These are phyloP conservation scores for Candida qinlingensis DNA, from an alignment of 805 yeast species.

Conservation along the genomic window DNA sequence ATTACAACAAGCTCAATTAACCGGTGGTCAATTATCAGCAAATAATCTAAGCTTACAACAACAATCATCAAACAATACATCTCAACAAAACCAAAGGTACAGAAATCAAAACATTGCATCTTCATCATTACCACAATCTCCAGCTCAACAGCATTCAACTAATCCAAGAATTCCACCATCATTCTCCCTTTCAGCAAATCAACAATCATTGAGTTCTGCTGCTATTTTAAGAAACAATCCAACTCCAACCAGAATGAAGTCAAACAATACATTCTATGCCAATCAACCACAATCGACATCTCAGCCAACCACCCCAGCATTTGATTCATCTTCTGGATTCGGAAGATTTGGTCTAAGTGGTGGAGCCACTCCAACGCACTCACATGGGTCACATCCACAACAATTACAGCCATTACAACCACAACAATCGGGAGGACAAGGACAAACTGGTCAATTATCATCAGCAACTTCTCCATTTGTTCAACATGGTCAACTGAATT, in stretches of 20 bases:
- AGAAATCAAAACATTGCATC: conserved; percentile 8
- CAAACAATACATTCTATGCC: conserved; percentile 10
- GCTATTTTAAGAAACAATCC: conserved; percentile 28
- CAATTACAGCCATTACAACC: conserved; percentile 8
- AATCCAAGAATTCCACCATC: conserved; percentile 24
- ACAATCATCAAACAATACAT: conserved; percentile 2
- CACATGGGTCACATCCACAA: conserved; percentile 1
- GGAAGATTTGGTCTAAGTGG: conserved; percentile 19
- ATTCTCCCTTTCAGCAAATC: conserved; percentile 15
- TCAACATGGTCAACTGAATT: conserved; percentile 2
- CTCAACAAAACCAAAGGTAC: conserved; percentile 14
- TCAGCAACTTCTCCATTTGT: conserved; percentile 7
- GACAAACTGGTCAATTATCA: conserved; percentile 5
- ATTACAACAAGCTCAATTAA: conserved; percentile 7
- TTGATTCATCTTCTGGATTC: conserved; percentile 17
- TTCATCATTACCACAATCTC: conserved; percentile 12
- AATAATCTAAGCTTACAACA: not conserved
- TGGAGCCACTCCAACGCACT: conserved; percentile 1
- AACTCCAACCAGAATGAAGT: conserved; percentile 24
- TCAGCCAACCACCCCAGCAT: conserved; percentile 28
- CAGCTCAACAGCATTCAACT: conserved; percentile 14
- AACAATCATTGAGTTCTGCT: conserved; percentile 21
- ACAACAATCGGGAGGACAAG: conserved; percentile 9
- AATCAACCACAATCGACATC: conserved; percentile 22
- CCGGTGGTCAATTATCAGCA: conserved; percentile 6